phyloP scores from a whole-genome alignment of 805 yeast species.

The Suhomyces prunicola region DNA sequence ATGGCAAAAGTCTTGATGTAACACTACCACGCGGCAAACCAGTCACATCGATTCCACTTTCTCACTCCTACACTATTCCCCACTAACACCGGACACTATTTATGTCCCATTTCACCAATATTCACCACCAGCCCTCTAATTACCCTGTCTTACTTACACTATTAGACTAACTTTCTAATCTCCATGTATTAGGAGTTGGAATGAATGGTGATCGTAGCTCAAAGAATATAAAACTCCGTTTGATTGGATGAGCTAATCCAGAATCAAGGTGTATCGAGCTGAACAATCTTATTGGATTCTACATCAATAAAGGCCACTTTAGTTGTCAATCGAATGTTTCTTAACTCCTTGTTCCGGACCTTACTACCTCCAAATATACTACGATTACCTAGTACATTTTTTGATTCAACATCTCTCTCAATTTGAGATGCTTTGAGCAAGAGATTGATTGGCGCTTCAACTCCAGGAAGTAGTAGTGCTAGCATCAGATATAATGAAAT shows the following conservation, averaged over 20 bases:
- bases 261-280: constrained; percentile 9
- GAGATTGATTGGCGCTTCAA: constrained; percentile 36
- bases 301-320: constrained; percentile 55
- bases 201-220: constrained; percentile 49
- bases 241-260: constrained; percentile 6
- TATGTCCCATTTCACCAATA: too few relatives aligned
- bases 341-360: constrained; percentile 62
- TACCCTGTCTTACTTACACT: too few relatives aligned
- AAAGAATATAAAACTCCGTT: constrained; percentile 39
- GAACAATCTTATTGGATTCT: constrained; percentile 16
- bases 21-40: too few relatives aligned
- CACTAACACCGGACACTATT: too few relatives aligned
- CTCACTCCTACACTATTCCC: too few relatives aligned
- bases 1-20: constrained; percentile 54
- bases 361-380: constrained; percentile 28
- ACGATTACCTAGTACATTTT: constrained; percentile 55
- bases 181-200: constrained; percentile 18
- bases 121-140: too few relatives aligned
- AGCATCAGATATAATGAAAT: constrained; percentile 66
- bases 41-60: too few relatives aligned
- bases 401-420: constrained; percentile 55
- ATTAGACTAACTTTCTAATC: too few relatives aligned
- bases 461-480: constrained; percentile 33
- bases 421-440: constrained; percentile 51
- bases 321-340: constrained; percentile 60